Evolutionary conservation across 1,139 yeast genomes (phyloP), one percentile per base, ranked within the genome.

Genomic region (Hyphopichia wangnamkhiaoensis): DNA sequence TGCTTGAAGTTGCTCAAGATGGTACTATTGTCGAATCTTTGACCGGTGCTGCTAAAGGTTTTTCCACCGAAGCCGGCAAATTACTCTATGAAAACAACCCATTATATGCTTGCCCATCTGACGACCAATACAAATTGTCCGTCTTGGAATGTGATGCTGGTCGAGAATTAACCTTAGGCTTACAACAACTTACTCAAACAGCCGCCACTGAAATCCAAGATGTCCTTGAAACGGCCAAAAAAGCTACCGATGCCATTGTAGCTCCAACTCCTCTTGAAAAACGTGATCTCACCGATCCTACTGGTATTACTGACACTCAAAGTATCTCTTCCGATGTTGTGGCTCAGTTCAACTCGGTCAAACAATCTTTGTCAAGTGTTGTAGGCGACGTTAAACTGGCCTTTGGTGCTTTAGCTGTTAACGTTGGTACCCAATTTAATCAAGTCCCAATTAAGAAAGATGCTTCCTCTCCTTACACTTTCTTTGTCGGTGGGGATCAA

Each of bases 401-500:
- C 10, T 52, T 57, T 39, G 40, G 49, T 16, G 44, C 55, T 23
- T 33, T 56, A 27, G 44, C 51, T 14, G 51, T 58, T 30, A 53
- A 58, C 36, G 55, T 62, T 6, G 63, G 61, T n/a, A 28, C 31
- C 12, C 12, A 46, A 16, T 52, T 58, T 47, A 59, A 58, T 35
- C 38, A 54, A 42, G 37, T 44, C 2, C 34, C 52, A 8, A 53
- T 57, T 47, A 53, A 46, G 39, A 55, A 55, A 47, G 61, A 50
- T 20, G 43, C 37, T 9, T 41, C 49, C 3, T 59, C 58, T 48
- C 52, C 53, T 12, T 59, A 58, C 31, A 63, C 58, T 10, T 58
- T 56, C 41, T 45, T 56, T 5, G 61, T 58, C 18, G 63, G 63
- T 5, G 63, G 61, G 4, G 25, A 34, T 18, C 53, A 52, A 12